Percentiles rank a stretch among this genome's conserved stretches.
phyloP scores from a whole-genome alignment of 441 rosid genomes.

The Gossypium trilobum region DNA sequence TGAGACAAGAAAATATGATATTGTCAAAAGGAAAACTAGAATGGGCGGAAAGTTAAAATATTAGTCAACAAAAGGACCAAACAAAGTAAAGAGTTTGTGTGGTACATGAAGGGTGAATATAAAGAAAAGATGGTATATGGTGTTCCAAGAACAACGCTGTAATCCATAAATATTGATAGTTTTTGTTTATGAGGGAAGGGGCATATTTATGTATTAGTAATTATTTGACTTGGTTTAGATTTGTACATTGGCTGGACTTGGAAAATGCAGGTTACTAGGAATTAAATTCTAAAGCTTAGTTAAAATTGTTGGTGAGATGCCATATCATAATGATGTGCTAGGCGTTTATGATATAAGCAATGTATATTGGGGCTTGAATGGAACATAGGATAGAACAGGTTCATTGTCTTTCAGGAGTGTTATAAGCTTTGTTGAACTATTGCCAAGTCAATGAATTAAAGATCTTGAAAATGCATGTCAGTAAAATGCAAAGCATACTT shows the following conservation, averaged over 20 bases:
- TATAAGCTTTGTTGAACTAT: neutral
- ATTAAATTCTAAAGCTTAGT: neutral
- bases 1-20: neutral
- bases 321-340: neutral
- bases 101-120: neutral
- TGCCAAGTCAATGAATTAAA: neutral
- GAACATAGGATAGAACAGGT: neutral
- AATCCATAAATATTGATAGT: neutral
- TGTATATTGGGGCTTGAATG: neutral
- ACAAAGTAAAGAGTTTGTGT: neutral
- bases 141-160: neutral
- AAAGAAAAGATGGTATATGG: neutral
- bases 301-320: neutral
- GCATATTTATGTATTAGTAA: neutral
- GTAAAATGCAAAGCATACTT: neutral
- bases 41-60: neutral
- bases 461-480: neutral
- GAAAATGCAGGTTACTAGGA: neutral
- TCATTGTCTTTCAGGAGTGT: neutral
- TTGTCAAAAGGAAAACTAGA: neutral
- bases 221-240: neutral
- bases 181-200: neutral
- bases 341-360: neutral
- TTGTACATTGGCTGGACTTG: neutral
- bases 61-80: neutral